These are phyloP conservation scores for Scheffersomyces segobiensis DNA, from an alignment of 1,139 yeast species.

Conservation along the genomic window DNA sequence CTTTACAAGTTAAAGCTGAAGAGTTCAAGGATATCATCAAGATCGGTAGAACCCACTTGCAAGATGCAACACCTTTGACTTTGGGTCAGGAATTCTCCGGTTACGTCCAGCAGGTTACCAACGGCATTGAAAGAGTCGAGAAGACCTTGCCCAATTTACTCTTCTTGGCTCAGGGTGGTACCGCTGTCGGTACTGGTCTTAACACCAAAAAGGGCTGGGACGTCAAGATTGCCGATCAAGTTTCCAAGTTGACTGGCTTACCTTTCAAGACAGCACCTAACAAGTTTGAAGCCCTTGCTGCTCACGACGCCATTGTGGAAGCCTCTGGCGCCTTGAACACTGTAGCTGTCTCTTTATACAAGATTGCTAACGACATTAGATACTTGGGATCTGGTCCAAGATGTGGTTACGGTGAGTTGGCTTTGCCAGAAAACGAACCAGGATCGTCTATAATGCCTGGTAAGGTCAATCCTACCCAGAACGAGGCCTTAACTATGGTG, in stretches of 20 bases:
- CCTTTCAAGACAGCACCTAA: constrained; percentile 94
- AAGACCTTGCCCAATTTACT: constrained; percentile 71
- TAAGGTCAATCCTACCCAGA: constrained; percentile 98
- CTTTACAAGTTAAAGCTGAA: constrained; percentile 71
- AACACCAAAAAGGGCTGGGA: constrained; percentile 93
- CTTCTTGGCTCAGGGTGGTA: constrained; percentile 96
- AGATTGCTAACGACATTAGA: constrained; percentile 96
- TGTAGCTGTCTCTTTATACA: constrained; percentile 87
- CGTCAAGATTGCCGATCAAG: constrained; percentile 75
- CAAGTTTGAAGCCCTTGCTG: constrained; percentile 98
- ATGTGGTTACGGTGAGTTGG: constrained; percentile 96
- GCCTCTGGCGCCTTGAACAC: constrained; percentile 97
- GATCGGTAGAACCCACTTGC: constrained; percentile 98
- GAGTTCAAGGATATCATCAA: constrained; percentile 89
- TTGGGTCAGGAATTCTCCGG: constrained; percentile 98
- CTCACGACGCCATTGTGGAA: constrained; percentile 97
- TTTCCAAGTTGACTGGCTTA: constrained; percentile 80
- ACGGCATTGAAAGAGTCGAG: constrained; percentile 88
- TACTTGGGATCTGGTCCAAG: constrained; percentile 99
- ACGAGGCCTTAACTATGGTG: constrained; percentile 98
- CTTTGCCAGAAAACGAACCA: constrained; percentile 97
- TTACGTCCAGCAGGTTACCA: constrained; percentile 87
- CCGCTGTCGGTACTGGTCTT: constrained; percentile 98
- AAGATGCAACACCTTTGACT: constrained; percentile 97
- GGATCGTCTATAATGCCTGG: constrained; percentile 99